Evolutionary conservation across 768 basidiomycete genomes (phyloP).

Genomic region (Termitomyces sp.): DNA sequence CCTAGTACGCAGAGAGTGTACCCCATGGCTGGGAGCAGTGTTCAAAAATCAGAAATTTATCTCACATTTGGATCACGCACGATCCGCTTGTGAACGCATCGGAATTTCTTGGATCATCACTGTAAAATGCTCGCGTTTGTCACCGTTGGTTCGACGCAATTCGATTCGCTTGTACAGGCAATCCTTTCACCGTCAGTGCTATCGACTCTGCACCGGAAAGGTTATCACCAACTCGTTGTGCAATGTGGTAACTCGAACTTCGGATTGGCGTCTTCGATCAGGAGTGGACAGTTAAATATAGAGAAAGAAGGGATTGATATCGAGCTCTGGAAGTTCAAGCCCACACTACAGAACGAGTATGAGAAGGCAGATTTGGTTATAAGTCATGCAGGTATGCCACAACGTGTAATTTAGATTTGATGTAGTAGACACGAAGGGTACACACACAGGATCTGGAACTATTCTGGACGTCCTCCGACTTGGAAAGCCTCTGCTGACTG

Average conservation of each 20-base stretch:
- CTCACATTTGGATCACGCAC: slow-evolving; percentile 9
- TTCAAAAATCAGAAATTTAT: slow-evolving; percentile 1
- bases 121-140: slow-evolving; percentile 52
- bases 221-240: slow-evolving; percentile 58
- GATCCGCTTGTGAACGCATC: slow-evolving; percentile 12
- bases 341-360: slow-evolving; percentile 63
- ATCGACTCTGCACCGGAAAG: slow-evolving; percentile 40
- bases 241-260: slow-evolving; percentile 75
- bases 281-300: slow-evolving; percentile 19
- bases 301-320: slow-evolving; percentile 42
- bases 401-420: neutral
- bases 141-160: slow-evolving; percentile 88
- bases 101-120: slow-evolving; percentile 9
- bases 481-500: slow-evolving; percentile 73
- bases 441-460: slow-evolving; percentile 82
- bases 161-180: slow-evolving; percentile 65
- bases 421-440: slow-evolving; percentile 22
- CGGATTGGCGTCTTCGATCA: slow-evolving; percentile 25
- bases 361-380: slow-evolving; percentile 72
- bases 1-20: slow-evolving; percentile 92
- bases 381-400: slow-evolving; percentile 81
- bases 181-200: slow-evolving; percentile 57
- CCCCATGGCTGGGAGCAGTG: slow-evolving; percentile 52
- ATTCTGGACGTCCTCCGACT: slow-evolving; percentile 82
- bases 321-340: slow-evolving; percentile 69